phyloP scores from a whole-genome alignment of 495 filamentous ascomycete species.

The Penicillium steckii region DNA sequence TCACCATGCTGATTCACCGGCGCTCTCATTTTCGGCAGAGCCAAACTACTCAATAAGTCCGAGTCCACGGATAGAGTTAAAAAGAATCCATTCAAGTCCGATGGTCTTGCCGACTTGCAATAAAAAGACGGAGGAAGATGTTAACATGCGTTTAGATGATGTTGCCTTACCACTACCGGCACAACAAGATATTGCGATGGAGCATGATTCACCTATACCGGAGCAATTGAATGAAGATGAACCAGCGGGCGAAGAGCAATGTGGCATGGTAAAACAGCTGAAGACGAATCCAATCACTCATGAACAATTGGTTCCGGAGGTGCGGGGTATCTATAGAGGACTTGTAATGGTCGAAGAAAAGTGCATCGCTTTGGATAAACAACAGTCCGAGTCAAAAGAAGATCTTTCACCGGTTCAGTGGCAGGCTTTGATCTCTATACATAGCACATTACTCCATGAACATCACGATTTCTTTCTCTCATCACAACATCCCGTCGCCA shows the following conservation, averaged over 20 bases:
- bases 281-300: conserved; percentile 70
- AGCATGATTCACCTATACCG: background rate
- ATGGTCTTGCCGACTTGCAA: background rate
- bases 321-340: conserved; percentile 74
- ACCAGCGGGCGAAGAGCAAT: background rate
- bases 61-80: background rate
- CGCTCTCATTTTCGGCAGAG: background rate
- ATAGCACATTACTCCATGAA: conserved; percentile 71
- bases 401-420: conserved; percentile 61
- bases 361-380: conserved; percentile 70
- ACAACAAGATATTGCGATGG: background rate
- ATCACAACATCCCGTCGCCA: conserved; percentile 71
- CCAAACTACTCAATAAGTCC: background rate
- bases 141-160: background rate
- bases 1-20: background rate
- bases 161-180: background rate
- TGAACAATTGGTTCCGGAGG: conserved; percentile 65
- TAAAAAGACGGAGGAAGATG: background rate
- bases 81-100: conserved; percentile 9
- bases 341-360: conserved; percentile 79
- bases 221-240: background rate
- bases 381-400: conserved; percentile 45
- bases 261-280: conserved; percentile 49
- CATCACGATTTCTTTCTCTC: conserved; percentile 83
- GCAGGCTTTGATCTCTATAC: conserved; percentile 70